Evolutionary conservation across 164 flowering plant species (phyloP).

Genomic region (Protea cynaroides): DNA sequence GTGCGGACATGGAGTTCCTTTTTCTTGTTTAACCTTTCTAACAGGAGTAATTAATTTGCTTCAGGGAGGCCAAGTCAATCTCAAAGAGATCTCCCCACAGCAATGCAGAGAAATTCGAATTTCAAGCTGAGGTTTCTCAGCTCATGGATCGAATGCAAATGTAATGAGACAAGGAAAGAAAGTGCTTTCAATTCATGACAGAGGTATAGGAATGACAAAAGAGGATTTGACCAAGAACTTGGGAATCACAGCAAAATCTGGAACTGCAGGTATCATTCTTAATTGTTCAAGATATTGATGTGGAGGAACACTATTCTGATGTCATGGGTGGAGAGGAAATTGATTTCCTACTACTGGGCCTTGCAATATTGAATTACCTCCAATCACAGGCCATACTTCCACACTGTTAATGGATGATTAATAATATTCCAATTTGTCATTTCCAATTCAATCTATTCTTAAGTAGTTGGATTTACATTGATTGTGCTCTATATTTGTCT

Average conservation of each 20-base stretch:
- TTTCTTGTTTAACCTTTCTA: not conserved
- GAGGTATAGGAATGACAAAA: slow-evolving; percentile 98
- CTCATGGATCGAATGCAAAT: slow-evolving; percentile 87
- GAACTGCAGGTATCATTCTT: slow-evolving; percentile 73
- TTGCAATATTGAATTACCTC: too few species aligned
- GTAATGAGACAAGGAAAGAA: slow-evolving; percentile 92
- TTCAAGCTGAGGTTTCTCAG: slow-evolving; percentile 99
- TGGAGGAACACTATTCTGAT: not conserved
- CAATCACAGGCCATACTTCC: too few species aligned
- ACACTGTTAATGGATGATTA: too few species aligned
- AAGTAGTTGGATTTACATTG: not conserved
- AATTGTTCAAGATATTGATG: not conserved
- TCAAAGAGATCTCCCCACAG: slow-evolving; percentile 65
- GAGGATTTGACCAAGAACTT: slow-evolving; percentile 94
- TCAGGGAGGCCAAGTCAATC: slow-evolving; percentile 89
- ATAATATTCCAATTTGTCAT: too few species aligned
- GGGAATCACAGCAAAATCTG: slow-evolving; percentile 97
- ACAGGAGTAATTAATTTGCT: slow-evolving; percentile 11
- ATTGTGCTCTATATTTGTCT: not conserved
- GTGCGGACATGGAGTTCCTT: too few species aligned
- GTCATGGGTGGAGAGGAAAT: not conserved
- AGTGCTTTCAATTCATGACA: slow-evolving; percentile 82
- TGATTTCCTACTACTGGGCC: too few species aligned
- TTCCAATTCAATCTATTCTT: too few species aligned
- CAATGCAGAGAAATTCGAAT: slow-evolving; percentile 90